Base-by-base conservation (phyloP, 2,329 filamentous ascomycete genomes). In the Colletotrichum sp. region DNA sequence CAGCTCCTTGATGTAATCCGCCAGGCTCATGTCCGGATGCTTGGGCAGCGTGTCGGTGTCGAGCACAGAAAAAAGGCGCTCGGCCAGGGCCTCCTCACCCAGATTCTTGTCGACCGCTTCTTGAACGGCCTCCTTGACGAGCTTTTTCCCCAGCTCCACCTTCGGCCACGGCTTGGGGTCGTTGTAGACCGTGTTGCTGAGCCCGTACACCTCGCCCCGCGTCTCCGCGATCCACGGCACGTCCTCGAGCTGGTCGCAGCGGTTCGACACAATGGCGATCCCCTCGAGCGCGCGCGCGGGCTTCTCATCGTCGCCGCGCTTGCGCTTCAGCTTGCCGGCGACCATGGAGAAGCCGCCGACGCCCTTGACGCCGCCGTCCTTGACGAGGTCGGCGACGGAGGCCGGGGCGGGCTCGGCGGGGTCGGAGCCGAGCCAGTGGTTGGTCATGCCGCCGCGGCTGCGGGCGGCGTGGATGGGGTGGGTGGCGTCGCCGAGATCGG, bases 341-440 rank as follows among this genome's bases (percentile, higher is more conserved):
- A 93, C 86, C 80, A 94, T 88, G 28, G 91, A 93, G 81, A 94
- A 94, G 1, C 92, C 92, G 8, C 92, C 92, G 19, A 93, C 90
- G 66, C 90, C 91, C 79, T 90, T 90, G 27, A 92, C 88, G 12
- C 90, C 87, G 27, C 86, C 86, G 32, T 88, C 87, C 55, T 87
- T 85, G 65, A 93, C 86, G 79, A 93, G 85, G 12, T 85, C 84
- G 69, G 87, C 80, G 19, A 92, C 89, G 78, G 91, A 91, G 5
- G 88, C 82, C 36, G 85, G 82, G 3, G 90, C 86, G 19, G 84
- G 83, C 79, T 90, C 87, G n/a, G 85, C 83, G 2, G 87, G 84
- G 13, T 87, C 83, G 27, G 87, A 87, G 4, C 87, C 88, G 59
- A 93, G 83, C 91, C 91, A 93, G 1, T 90, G 88, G 15, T 89